Base-by-base conservation (phyloP, 768 basidiomycete species). In the Macrolepiota fuliginosa region DNA sequence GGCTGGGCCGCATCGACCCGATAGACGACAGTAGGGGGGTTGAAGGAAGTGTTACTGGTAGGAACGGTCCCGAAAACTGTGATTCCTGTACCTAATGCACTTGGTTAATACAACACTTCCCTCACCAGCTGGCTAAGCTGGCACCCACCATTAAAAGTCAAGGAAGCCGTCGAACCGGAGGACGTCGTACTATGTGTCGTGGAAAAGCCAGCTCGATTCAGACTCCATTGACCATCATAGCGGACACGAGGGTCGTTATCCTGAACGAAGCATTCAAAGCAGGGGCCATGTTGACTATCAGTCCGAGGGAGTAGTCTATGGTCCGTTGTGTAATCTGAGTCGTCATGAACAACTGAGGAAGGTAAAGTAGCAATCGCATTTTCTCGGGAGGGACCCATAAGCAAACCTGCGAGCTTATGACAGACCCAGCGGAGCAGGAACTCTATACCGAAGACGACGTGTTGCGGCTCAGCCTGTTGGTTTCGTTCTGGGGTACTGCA, bases 41-140 rank as follows among this genome's bases (percentile, higher is more conserved):
- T 63, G 19, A 64, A 19, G 0, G 73, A 72, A 1, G 49, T 54
- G 61, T 77, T 79, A 65, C 78, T 80, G 17, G 67, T 63, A 4
- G 78, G 77, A 12, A 83, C 74, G 6, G 77, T 78, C 0, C 82
- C 82, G 55, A 79, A 76, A 6, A 82, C 76, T 2, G 74, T 69
- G 15, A 83, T 76, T 24, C 74, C 76, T n/a, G 74, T 78, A n/a
- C 80, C 81, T 83, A 17, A 29, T 12, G 17, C 10, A 37, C 55
- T 57, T 13, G 4, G 10, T 32, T 39, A 45, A 42, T 15, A 27
- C 36, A 36, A 19, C 11, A 10, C 35, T 32, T 9, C 10, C 10
- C 9, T 12, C 5, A 46, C 56, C 42, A 29, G n/a, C n/a, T 15
- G 11, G 40, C 13, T 15, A 45, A n/a, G 19, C 29, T 32, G 47